Evolutionary conservation across 1,284 basidiomycete species (phyloP).

Genomic region (Mycena sp.): DNA sequence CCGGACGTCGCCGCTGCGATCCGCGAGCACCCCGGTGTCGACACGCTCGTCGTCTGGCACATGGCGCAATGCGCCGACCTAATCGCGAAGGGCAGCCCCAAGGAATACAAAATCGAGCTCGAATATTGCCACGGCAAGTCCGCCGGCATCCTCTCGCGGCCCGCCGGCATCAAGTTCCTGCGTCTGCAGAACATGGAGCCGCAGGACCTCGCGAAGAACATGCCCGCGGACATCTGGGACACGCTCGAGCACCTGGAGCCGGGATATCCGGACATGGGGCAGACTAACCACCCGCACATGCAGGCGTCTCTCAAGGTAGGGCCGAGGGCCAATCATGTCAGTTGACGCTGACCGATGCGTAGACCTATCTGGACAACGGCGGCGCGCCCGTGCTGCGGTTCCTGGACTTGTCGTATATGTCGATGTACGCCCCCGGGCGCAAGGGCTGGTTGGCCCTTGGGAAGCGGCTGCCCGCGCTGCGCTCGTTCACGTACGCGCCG

Average conservation of each 20-base stretch:
- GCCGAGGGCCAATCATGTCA: neutral
- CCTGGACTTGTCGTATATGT: neutral
- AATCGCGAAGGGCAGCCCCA: neutral
- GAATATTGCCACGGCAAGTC: neutral
- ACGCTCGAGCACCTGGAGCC: neutral
- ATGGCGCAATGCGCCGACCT: neutral
- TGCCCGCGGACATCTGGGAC: neutral
- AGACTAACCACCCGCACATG: neutral
- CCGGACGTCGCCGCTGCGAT: neutral
- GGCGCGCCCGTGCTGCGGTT: neutral
- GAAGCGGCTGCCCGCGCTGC: neutral
- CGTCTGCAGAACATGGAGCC: neutral
- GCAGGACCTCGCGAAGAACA: neutral
- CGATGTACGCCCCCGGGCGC: neutral
- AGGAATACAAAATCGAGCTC: neutral
- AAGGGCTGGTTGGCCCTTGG: slow-evolving; percentile 2
- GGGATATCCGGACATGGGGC: neutral
- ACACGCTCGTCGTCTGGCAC: slow-evolving; percentile 3
- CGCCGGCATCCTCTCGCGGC: neutral
- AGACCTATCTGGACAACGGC: neutral
- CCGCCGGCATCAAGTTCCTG: neutral
- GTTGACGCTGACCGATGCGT: neutral
- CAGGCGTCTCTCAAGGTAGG: neutral
- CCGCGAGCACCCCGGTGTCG: slow-evolving; percentile 4
- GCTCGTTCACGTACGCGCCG: neutral